Evolutionary conservation across 179 eudicot species (phyloP).

Genomic region (Silene coronaria): DNA sequence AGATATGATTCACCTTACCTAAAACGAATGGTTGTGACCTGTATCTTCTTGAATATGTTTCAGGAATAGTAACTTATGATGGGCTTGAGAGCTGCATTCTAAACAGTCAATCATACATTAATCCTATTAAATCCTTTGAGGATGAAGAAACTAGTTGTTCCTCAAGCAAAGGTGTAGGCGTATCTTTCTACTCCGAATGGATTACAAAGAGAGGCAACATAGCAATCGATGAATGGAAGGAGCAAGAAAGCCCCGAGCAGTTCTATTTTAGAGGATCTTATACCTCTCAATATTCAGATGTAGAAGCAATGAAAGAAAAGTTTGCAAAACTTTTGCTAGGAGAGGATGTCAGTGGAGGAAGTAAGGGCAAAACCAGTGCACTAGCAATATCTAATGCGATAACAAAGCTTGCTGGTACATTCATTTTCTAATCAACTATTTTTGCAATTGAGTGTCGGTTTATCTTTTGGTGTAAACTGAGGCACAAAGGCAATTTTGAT

Average conservation of each 20-base stretch:
- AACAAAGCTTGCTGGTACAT: slow-evolving; percentile 66
- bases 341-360: slow-evolving; percentile 84
- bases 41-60: slow-evolving; percentile 9
- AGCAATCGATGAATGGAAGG: slow-evolving; percentile 51
- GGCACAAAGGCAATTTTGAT: not conserved
- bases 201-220: slow-evolving; percentile 43
- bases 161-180: slow-evolving; percentile 60
- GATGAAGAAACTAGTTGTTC: slow-evolving; percentile 72
- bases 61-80: slow-evolving; percentile 76
- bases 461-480: no score
- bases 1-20: not conserved
- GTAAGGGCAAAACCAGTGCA: slow-evolving; percentile 58
- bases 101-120: slow-evolving; percentile 43
- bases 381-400: slow-evolving; percentile 77
- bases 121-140: slow-evolving; percentile 33
- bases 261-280: slow-evolving; percentile 35
- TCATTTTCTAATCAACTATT: not conserved
- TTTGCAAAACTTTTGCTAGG: slow-evolving; percentile 82
- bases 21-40: not conserved
- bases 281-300: slow-evolving; percentile 42
- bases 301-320: slow-evolving; percentile 66
- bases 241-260: slow-evolving; percentile 39
- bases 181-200: slow-evolving; percentile 64
- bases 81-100: slow-evolving; percentile 86
- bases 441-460: not conserved